Evolutionary conservation across 1,139 yeast species (phyloP), one percentile per base, ranked within the genome.

Genomic region (Geotrichum restrictum): DNA sequence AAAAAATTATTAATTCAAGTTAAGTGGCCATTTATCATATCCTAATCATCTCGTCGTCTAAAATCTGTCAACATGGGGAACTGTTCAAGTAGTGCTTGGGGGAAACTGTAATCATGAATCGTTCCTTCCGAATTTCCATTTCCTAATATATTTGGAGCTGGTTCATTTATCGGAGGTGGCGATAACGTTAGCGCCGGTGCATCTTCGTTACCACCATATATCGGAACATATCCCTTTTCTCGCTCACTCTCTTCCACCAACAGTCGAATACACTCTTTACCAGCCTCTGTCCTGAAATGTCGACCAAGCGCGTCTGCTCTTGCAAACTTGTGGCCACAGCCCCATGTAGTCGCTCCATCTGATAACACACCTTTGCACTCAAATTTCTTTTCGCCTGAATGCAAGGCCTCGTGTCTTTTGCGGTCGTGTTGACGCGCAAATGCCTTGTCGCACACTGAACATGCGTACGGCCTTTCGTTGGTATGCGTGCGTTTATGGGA

Each of bases 351-450:
- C 10, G 67, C 70, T 1, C 85, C 88, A 65, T 79, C 83, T 54
- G 79, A 78, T 54, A 88, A 71, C 8, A 72, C 69, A 0, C 98
- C 98, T 56, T 78, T 77, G 69, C 98, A 93, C 59, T 84, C 88
- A 66, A 80, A 93, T 64, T 85, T 80, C 74, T 88, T 91, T 67
- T 87, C 93, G 2, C 98, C 98, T 7, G 89, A 77, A 67, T 93
- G 98, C 55, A 93, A 74, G 57, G 88, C 95, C 66, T 91, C 97
- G 65, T 93, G 98, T 40, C 98, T 77, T 66, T 88, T 89, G 42
- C 95, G 74, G 69, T 93, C 98, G 65, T 93, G 98, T 65, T 89
- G 96, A 55, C 98, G 74, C 0, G 98, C 97, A 77, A 93, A 93
- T 2, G 96, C 93, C 69, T 89, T 88, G 8, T 94, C 94, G 70